Evolutionary conservation across 129 eudicot species (phyloP).

Genomic region (Glebionis coronaria): DNA sequence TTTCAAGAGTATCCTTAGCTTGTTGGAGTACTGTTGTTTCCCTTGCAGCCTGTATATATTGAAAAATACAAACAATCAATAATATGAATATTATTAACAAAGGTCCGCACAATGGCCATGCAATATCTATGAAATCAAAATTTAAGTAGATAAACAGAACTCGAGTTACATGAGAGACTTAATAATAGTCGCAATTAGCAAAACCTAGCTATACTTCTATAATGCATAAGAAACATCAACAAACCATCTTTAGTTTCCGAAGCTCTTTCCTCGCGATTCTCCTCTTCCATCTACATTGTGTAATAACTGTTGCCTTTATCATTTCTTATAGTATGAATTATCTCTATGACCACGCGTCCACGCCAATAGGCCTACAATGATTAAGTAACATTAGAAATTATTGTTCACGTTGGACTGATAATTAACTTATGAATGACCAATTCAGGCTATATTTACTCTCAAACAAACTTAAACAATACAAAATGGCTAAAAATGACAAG

Average conservation of each 20-base stretch:
- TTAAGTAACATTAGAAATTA: conserved; percentile 12
- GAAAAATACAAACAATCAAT: background rate
- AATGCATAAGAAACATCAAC: conserved; percentile 29
- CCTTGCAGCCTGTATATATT: conserved; percentile 59
- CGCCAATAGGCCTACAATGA: conserved; percentile 77
- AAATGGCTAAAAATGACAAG: conserved; percentile 3
- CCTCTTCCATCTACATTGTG: conserved; percentile 97
- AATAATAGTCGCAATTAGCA: conserved; percentile 6
- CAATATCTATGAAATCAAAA: conserved; percentile 6
- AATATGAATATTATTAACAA: background rate
- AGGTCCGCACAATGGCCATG: background rate
- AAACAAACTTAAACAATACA: background rate
- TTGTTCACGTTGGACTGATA: conserved; percentile 2
- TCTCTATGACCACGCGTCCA: conserved; percentile 75
- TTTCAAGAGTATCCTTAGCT: conserved; percentile 92
- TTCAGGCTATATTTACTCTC: conserved; percentile 5
- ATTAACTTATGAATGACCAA: conserved; percentile 6
- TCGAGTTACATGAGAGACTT: background rate
- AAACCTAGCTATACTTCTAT: conserved; percentile 5
- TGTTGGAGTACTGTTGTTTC: conserved; percentile 90
- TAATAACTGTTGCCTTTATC: conserved; percentile 55
- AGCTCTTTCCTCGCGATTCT: too few relatives aligned
- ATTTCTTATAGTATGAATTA: conserved; percentile 54
- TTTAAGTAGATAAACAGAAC: background rate
- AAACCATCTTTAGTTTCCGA: conserved; percentile 79